Evolutionary conservation across 23 red algal species (phyloP), one percentile per base, ranked within the genome.

Genomic region (Gracilariopsis chorda): DNA sequence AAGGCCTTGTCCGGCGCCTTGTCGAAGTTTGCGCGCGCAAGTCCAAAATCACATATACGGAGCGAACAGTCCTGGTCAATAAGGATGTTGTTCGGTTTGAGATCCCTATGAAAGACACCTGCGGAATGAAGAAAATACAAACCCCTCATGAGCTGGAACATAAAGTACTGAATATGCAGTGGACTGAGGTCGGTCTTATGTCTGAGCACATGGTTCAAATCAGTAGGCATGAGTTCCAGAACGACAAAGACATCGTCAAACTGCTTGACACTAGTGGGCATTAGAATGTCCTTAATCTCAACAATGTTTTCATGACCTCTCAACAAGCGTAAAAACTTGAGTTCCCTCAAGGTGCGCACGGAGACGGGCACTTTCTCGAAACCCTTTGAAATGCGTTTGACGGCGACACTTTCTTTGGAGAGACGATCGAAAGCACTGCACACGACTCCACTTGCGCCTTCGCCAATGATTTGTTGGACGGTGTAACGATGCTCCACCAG

Each of bases 291-390:
- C 81, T 91, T 90, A 63, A 98, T 92, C 78, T 92, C 78, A 29
- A 98, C 92, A 77, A 98, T 98, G 74, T 98, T 98, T 20, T 94
- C 91, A 67, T 98, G 95, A n/a, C 90, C 95, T 25, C 87, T 27
- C 16, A 98, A 48, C 9, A 98, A 69, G 23, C 95, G 83, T 24
- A 98, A 27, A 79, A 98, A 94, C 88, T 98, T 98, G 80, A 98
- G 64, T 57, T 98, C 95, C 7, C 95, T 78, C 24, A 98, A 84
- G 28, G 92, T 86, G 30, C 95, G 80, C 0, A 94, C 82, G 27
- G 90, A 87, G 56, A 89, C 84, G 1, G 88, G 90, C 48, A 94
- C 83, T 75, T 98, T 77, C 19, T 98, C 92, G 70, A 98, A 94
- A 43, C 85, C 95, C 21, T 82, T 75, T 36, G 62, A 77, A 28